phyloP scores from a whole-genome alignment of 2,329 filamentous ascomycete genomes.

The Fusarium siculi region DNA sequence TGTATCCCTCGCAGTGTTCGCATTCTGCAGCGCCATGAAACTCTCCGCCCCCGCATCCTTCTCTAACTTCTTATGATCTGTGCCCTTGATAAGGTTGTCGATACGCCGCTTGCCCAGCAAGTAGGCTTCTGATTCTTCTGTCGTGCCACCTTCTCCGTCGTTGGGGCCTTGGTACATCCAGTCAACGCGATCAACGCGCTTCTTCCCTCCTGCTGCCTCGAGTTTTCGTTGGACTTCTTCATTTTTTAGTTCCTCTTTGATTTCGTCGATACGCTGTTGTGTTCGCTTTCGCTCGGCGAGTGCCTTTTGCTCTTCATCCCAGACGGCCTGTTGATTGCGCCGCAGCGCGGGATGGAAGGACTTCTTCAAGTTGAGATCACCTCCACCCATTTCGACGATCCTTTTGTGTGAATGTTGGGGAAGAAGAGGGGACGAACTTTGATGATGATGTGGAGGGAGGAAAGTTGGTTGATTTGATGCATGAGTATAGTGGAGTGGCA shows the following conservation, averaged over 20 bases:
- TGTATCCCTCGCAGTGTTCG: slow-evolving; percentile 81
- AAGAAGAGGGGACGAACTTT: background rate
- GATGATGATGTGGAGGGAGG: background rate
- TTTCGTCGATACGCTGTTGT: slow-evolving; percentile 89
- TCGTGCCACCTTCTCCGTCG: slow-evolving; percentile 77
- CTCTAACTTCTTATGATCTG: slow-evolving; percentile 82
- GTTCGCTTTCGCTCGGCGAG: slow-evolving; percentile 95
- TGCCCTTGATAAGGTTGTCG: slow-evolving; percentile 82
- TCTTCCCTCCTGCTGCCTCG: slow-evolving; percentile 86
- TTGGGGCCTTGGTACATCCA: slow-evolving; percentile 98
- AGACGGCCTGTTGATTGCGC: slow-evolving; percentile 91
- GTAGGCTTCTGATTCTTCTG: slow-evolving; percentile 93
- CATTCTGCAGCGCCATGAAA: slow-evolving; percentile 71
- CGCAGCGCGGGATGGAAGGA: slow-evolving; percentile 93
- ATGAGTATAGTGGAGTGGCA: slow-evolving; percentile 32
- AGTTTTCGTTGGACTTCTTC: slow-evolving; percentile 92
- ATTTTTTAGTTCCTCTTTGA: slow-evolving; percentile 91
- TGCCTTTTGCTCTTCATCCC: slow-evolving; percentile 90
- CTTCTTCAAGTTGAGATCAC: slow-evolving; percentile 94
- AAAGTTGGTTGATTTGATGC: background rate
- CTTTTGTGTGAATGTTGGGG: slow-evolving; percentile 5
- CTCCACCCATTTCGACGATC: slow-evolving; percentile 79
- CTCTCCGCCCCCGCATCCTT: slow-evolving; percentile 74
- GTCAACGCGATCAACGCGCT: slow-evolving; percentile 85
- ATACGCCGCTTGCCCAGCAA: slow-evolving; percentile 92